A percentile compares a stretch with the other conserved stretches of the same genome.
Conservation (phyloP, 495 filamentous ascomycete genomes). For the Elaphomyces granulatus region DNA sequence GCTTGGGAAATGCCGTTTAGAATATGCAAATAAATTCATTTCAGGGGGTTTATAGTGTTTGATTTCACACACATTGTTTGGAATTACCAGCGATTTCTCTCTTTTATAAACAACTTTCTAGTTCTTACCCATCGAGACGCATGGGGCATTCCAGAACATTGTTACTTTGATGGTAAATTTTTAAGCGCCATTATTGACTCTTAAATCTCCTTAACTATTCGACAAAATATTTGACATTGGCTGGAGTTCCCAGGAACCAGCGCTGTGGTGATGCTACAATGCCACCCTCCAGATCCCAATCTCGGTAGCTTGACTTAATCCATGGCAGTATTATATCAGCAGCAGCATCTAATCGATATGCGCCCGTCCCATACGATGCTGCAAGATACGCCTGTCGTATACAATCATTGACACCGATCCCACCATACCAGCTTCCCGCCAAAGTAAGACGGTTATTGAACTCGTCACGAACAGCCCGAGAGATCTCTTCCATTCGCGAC, state of each 20-base stretch:
- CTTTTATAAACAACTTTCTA: not conserved
- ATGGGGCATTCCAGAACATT: not conserved
- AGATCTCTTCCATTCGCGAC: conserved; percentile 42
- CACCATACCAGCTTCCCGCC: conserved; percentile 63
- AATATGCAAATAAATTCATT: no score
- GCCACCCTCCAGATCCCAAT: conserved; percentile 25
- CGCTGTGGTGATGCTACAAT: conserved; percentile 20
- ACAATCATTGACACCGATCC: conserved; percentile 53
- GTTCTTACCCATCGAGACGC: not conserved
- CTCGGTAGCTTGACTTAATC: conserved; percentile 7
- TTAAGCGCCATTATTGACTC: not conserved
- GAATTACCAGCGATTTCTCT: not conserved
- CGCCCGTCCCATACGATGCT: conserved; percentile 20
- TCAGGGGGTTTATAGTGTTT: no score
- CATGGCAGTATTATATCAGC: conserved; percentile 10
- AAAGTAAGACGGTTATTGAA: conserved; percentile 56
- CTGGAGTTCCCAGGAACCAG: not conserved
- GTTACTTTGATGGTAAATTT: conserved; percentile 2
- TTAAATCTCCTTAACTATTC: no score
- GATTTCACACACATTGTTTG: not conserved
- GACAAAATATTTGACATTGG: no score
- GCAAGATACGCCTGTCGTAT: conserved; percentile 31
- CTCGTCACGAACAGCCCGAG: conserved; percentile 35
- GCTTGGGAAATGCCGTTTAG: no score
- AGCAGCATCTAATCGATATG: conserved; percentile 16